A percentile compares a stretch with the other conserved stretches of the same genome.
phyloP scores from a whole-genome alignment of 164 flowering plant species.

The Vitis amurensis region DNA sequence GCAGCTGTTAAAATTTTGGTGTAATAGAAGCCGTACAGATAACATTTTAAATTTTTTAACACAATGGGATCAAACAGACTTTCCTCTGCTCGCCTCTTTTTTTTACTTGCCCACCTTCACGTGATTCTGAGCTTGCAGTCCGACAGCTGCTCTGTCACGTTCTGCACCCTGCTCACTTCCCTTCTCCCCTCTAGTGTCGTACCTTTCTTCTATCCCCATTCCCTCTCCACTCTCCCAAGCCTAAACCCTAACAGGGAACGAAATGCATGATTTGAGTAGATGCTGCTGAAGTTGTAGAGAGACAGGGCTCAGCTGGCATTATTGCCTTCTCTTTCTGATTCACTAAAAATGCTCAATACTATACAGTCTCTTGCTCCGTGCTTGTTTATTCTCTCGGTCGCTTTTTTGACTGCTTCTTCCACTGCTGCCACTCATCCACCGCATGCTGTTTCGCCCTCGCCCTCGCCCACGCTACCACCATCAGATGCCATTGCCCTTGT shows the following conservation, averaged over 20 bases:
- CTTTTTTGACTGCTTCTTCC: constrained; percentile 2
- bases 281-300: background rate
- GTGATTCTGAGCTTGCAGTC: constrained; percentile 36
- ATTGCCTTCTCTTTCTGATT: background rate
- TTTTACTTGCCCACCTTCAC: constrained; percentile 19
- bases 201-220: too few relatives aligned
- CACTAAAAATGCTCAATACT: background rate
- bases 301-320: background rate
- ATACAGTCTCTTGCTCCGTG: background rate
- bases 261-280: too few relatives aligned
- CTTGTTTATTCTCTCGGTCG: background rate
- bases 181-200: background rate
- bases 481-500: constrained; percentile 62
- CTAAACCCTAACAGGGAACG: too few relatives aligned
- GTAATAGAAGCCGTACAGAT: background rate
- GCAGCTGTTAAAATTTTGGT: background rate
- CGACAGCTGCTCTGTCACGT: constrained; percentile 23
- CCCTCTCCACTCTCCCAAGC: too few relatives aligned
- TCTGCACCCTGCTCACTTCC: constrained; percentile 14
- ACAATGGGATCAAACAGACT: background rate
- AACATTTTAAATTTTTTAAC: background rate
- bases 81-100: background rate
- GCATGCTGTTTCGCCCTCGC: background rate
- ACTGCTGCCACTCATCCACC: background rate
- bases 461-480: constrained; percentile 4